These are phyloP conservation scores for carrot (Daucus carota) DNA, from an alignment of 129 eudicot species.

Conservation along the genomic window DH1_v3.0 NC_030383.2:57858001-57858500, in stretches of 20 bases:
- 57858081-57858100: neutral
- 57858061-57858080: neutral
- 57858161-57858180: slow-evolving; percentile 94
- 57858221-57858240: slow-evolving; percentile 1
- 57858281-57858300: neutral
- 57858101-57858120: neutral
- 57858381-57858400: neutral
- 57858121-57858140: slow-evolving; percentile 93
- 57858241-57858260: neutral
- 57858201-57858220: slow-evolving; percentile 33
- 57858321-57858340: neutral
- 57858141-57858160: slow-evolving; percentile 77
- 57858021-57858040: neutral
- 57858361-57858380: neutral
- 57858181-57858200: slow-evolving; percentile 88
- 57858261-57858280: neutral
- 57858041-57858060: neutral
- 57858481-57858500: neutral
- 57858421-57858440: neutral
- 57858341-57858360: neutral
- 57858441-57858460: neutral
- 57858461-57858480: neutral
- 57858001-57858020: neutral
- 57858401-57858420: neutral
- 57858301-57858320: neutral